phyloP scores from a whole-genome alignment of 2,329 filamentous ascomycete genomes.

The Botrytis medusae region DNA sequence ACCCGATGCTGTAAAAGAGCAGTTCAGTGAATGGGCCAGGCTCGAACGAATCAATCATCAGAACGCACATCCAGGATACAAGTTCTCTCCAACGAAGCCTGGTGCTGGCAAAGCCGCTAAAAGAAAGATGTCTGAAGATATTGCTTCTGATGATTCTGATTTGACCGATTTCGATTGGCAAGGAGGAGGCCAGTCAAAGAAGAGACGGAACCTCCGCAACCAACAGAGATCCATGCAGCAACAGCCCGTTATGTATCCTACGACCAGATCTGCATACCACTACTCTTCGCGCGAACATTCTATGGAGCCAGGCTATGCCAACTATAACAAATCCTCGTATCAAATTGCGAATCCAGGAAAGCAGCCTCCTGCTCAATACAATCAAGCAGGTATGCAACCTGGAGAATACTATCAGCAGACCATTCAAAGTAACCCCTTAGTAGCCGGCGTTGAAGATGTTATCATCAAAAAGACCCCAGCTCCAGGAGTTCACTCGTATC shows the following conservation, averaged over 20 bases:
- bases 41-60: conserved; percentile 83
- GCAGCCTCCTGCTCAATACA: conserved; percentile 48
- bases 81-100: conserved; percentile 83
- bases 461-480: conserved; percentile 45
- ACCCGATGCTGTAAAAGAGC: conserved; percentile 65
- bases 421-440: conserved; percentile 31
- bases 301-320: conserved; percentile 31
- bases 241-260: conserved; percentile 34
- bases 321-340: conserved; percentile 50
- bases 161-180: conserved; percentile 50
- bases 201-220: conserved; percentile 27
- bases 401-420: conserved; percentile 51
- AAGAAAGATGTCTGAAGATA: conserved; percentile 47
- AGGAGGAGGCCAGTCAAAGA: conserved; percentile 30
- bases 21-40: conserved; percentile 76
- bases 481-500: conserved; percentile 37
- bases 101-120: conserved; percentile 46
- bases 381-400: conserved; percentile 44
- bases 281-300: conserved; percentile 37
- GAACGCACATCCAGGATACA: conserved; percentile 84
- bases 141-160: conserved; percentile 45
- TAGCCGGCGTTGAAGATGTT: conserved; percentile 43
- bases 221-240: conserved; percentile 26
- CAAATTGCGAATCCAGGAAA: conserved; percentile 52
- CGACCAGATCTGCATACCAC: conserved; percentile 37